These are phyloP conservation scores for Kwoniella heveanensis DNA, from an alignment of 768 basidiomycete species.

Conservation along the genomic window DNA sequence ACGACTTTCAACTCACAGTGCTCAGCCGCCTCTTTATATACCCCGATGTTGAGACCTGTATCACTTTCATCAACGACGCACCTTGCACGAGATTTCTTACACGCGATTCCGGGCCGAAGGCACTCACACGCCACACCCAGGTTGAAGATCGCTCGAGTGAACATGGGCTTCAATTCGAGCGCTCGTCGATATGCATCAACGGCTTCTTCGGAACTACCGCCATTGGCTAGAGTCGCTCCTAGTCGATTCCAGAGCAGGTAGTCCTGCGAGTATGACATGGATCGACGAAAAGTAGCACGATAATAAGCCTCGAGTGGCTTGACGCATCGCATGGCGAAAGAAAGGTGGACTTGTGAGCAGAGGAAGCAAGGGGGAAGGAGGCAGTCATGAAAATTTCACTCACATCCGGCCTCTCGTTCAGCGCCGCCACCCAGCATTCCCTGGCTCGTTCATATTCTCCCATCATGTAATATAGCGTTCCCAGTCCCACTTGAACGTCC, in stretches of 20 bases:
- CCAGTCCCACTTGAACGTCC: constrained; percentile 89
- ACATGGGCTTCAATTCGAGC: constrained; percentile 84
- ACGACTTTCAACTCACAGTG: constrained; percentile 64
- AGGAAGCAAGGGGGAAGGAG: no score
- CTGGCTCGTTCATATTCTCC: constrained; percentile 82
- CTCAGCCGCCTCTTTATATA: constrained; percentile 91
- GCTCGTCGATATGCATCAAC: constrained; percentile 76
- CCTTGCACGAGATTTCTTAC: no score
- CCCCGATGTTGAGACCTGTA: constrained; percentile 90
- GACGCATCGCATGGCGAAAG: background rate
- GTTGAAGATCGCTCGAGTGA: constrained; percentile 96
- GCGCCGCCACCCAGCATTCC: constrained; percentile 89
- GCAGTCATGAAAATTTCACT: constrained; percentile 35
- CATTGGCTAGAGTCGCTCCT: constrained; percentile 92
- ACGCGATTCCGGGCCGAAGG: no score
- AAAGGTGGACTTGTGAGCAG: no score
- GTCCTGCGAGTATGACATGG: constrained; percentile 62
- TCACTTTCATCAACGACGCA: no score
- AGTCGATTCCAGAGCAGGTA: constrained; percentile 94
- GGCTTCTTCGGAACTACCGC: constrained; percentile 90
- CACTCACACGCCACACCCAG: constrained; percentile 95
- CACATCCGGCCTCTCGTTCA: constrained; percentile 74
- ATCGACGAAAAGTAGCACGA: no score
- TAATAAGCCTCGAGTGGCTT: no score
- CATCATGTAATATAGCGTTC: constrained; percentile 88